Conservation (phyloP, 768 basidiomycete species). For the Boletales sp. region DNA sequence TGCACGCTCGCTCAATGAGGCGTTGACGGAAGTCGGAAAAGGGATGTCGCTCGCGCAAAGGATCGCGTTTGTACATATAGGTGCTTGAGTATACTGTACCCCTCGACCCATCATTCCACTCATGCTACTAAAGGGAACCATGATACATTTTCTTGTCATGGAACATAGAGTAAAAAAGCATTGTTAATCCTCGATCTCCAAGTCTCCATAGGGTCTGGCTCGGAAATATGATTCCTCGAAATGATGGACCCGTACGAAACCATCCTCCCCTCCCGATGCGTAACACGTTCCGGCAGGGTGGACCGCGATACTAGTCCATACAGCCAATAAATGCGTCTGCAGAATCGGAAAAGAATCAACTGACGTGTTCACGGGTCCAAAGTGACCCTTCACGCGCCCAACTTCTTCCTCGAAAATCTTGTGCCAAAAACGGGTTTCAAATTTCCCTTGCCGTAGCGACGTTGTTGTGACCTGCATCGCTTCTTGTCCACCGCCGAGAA, state of each 20-base stretch:
- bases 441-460: conserved; percentile 90
- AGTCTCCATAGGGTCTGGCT: conserved; percentile 85
- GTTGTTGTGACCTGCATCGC: conserved; percentile 98
- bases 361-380: conserved; percentile 94
- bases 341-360: conserved; percentile 33
- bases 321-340: conserved; percentile 2
- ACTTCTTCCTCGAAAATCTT: conserved; percentile 96
- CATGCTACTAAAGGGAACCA: neutral
- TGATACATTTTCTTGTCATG: conserved; percentile 7
- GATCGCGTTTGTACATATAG: conserved; percentile 29
- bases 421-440: conserved; percentile 99
- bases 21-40: conserved; percentile 9
- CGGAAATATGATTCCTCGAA: conserved; percentile 95
- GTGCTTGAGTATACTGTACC: conserved; percentile 14
- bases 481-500: conserved; percentile 96
- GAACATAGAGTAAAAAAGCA: conserved; percentile 7
- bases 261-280: conserved; percentile 96
- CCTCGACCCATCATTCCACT: too few species aligned
- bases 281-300: conserved; percentile 87
- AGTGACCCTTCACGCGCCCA: conserved; percentile 95
- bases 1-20: conserved; percentile 19
- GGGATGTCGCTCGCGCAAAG: conserved; percentile 20
- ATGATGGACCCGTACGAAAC: conserved; percentile 87
- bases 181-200: conserved; percentile 64
- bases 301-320: conserved; percentile 70